Evolutionary conservation across 306 rosid genomes (phyloP).

Genomic region (Lathyrus aphaca): DNA sequence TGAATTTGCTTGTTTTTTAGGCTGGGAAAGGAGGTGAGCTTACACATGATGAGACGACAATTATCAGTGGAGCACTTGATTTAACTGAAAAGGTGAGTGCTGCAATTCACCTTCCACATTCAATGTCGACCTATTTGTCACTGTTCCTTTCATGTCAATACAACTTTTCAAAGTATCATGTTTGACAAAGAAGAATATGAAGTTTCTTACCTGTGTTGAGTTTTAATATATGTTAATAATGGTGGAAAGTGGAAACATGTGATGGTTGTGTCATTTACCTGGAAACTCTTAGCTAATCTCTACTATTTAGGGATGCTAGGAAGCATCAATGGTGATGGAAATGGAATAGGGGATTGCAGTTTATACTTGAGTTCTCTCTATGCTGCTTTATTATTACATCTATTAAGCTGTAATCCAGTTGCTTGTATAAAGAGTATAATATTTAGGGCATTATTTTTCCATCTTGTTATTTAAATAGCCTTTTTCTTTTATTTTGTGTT

Average conservation of each 20-base stretch:
- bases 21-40: slow-evolving; percentile 99
- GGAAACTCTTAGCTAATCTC: neutral
- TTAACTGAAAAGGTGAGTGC: slow-evolving; percentile 86
- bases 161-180: slow-evolving; percentile 33
- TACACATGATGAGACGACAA: slow-evolving; percentile 95
- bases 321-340: slow-evolving; percentile 2
- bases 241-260: slow-evolving; percentile 27
- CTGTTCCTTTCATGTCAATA: slow-evolving; percentile 21
- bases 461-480: slow-evolving; percentile 12
- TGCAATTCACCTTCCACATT: slow-evolving; percentile 20
- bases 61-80: slow-evolving; percentile 97
- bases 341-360: neutral
- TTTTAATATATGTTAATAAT: slow-evolving; percentile 18
- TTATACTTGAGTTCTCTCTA: slow-evolving; percentile 23
- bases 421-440: slow-evolving; percentile 1
- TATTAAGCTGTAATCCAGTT: slow-evolving; percentile 3
- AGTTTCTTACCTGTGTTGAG: slow-evolving; percentile 31
- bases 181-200: slow-evolving; percentile 31
- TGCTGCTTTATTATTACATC: slow-evolving; percentile 23
- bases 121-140: slow-evolving; percentile 24
- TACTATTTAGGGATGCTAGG: slow-evolving; percentile 10
- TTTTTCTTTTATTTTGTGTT: slow-evolving; percentile 6
- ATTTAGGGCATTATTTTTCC: slow-evolving; percentile 9
- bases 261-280: slow-evolving; percentile 22
- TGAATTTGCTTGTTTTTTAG: slow-evolving; percentile 48